phyloP scores from a whole-genome alignment of 129 eudicot species.

The Helianthus tuberosus region DNA sequence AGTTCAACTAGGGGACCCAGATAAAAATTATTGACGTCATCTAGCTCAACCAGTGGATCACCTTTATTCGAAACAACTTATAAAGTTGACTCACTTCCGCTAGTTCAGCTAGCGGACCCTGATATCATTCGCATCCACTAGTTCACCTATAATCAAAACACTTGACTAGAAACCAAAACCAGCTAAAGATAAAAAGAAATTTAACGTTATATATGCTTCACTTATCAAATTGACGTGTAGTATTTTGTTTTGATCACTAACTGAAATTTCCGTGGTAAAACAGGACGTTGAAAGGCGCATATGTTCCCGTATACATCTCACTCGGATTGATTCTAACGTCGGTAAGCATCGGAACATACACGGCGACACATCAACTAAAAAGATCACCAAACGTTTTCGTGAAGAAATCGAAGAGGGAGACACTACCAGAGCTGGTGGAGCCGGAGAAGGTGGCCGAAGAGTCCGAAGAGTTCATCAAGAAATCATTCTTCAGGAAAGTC shows the following conservation, averaged over 20 bases:
- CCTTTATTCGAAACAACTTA: no score
- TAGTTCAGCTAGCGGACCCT: no score
- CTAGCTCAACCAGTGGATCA: no score
- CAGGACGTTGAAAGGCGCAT: constrained; percentile 48
- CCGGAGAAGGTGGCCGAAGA: constrained; percentile 63
- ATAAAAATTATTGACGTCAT: no score
- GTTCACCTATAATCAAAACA: no score
- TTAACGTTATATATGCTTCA: neutral
- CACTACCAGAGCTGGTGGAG: constrained; percentile 81
- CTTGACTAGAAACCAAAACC: no score
- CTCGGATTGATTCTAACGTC: constrained; percentile 66
- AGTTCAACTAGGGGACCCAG: no score
- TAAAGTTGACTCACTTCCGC: no score
- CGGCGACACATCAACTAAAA: constrained; percentile 54
- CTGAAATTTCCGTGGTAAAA: neutral
- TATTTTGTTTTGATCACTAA: neutral
- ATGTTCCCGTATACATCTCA: constrained; percentile 66
- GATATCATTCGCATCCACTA: no score
- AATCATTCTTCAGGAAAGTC: constrained; percentile 76
- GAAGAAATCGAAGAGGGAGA: constrained; percentile 73
- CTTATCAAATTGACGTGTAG: neutral
- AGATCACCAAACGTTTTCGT: constrained; percentile 57
- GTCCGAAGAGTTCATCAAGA: constrained; percentile 55
- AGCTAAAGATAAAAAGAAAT: no score
- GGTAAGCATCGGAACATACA: constrained; percentile 44